Percentiles rank a stretch among this genome's conserved stretches.
Evolutionary conservation across 208 protist genomes (phyloP).

Genomic region (Cochliopodium minus): DNA sequence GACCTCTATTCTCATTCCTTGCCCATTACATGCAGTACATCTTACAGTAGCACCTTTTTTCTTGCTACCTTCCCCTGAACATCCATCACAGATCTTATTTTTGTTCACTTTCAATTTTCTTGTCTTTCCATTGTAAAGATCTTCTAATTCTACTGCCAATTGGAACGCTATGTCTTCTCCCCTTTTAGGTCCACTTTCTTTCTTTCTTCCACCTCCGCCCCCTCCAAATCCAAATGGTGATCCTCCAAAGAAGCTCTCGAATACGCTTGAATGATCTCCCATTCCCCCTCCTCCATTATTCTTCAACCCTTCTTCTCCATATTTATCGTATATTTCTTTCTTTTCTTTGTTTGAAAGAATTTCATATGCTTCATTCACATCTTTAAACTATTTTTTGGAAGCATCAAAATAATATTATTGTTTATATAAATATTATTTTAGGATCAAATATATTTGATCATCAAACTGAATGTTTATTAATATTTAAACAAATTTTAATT

Average conservation of each 20-base stretch:
- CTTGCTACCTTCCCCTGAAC: slow-evolving; percentile 55
- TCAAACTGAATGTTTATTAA: too few relatives aligned
- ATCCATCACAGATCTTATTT: slow-evolving; percentile 51
- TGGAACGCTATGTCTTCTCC: slow-evolving; percentile 81
- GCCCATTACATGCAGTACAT: slow-evolving; percentile 72
- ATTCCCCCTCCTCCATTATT: too few relatives aligned
- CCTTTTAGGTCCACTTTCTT: slow-evolving; percentile 62
- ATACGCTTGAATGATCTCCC: too few relatives aligned
- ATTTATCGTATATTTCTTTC: slow-evolving; percentile 84
- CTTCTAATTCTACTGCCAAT: slow-evolving; percentile 73
- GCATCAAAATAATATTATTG: too few relatives aligned
- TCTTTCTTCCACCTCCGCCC: slow-evolving; percentile 17
- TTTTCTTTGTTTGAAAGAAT: slow-evolving; percentile 85
- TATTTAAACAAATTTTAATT: too few relatives aligned
- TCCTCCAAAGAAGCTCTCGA: too few relatives aligned
- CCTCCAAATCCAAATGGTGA: too few relatives aligned
- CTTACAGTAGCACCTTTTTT: slow-evolving; percentile 43
- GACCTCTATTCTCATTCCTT: slow-evolving; percentile 66
- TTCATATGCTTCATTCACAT: slow-evolving; percentile 87
- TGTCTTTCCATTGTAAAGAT: slow-evolving; percentile 90
- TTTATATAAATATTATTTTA: too few relatives aligned
- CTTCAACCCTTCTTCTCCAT: slow-evolving; percentile 88
- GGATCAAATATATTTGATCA: too few relatives aligned
- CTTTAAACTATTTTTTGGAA: slow-evolving; percentile 66
- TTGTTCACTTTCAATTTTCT: slow-evolving; percentile 76